Percentiles rank a stretch among this genome's conserved stretches.
Conservation (phyloP, 768 basidiomycete species). For the Termitomyces sp. region DNA sequence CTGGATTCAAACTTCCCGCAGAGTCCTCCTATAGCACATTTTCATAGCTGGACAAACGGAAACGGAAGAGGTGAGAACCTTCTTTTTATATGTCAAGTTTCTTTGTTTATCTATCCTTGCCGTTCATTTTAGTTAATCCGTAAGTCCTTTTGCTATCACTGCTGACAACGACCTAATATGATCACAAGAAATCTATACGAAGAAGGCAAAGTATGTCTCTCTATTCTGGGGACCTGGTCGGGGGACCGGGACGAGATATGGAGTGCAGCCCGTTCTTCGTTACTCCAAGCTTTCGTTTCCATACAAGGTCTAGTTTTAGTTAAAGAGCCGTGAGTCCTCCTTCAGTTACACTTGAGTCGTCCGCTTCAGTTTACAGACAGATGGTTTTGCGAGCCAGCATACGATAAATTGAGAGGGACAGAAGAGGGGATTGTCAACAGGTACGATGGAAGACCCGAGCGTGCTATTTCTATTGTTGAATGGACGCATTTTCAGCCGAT, state of each 20-base stretch:
- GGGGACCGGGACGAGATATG: constrained; percentile 87
- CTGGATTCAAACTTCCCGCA: constrained; percentile 80
- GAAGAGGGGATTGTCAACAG: constrained; percentile 87
- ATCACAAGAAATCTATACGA: constrained; percentile 77
- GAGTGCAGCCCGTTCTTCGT: constrained; percentile 77
- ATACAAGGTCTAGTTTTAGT: constrained; percentile 93
- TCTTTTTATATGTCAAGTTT: constrained; percentile 3
- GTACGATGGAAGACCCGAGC: constrained; percentile 24
- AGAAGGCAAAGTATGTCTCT: constrained; percentile 92
- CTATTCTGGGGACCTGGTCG: constrained; percentile 88
- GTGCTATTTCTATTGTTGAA: not conserved
- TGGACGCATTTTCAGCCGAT: constrained; percentile 46
- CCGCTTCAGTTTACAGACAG: constrained; percentile 26
- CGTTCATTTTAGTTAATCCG: constrained; percentile 58
- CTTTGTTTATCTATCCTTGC: constrained; percentile 4
- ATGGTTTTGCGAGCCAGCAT: constrained; percentile 91
- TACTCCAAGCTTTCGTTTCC: constrained; percentile 89
- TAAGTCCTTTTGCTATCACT: constrained; percentile 29
- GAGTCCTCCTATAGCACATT: constrained; percentile 81
- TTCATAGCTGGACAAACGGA: constrained; percentile 92
- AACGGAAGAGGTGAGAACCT: constrained; percentile 69
- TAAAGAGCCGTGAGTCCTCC: constrained; percentile 72
- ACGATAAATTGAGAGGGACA: constrained; percentile 87
- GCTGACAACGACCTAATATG: not conserved
- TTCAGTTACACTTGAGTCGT: not conserved